phyloP scores from a whole-genome alignment of 1,284 basidiomycete species.

The Ganoderma boninense region DNA sequence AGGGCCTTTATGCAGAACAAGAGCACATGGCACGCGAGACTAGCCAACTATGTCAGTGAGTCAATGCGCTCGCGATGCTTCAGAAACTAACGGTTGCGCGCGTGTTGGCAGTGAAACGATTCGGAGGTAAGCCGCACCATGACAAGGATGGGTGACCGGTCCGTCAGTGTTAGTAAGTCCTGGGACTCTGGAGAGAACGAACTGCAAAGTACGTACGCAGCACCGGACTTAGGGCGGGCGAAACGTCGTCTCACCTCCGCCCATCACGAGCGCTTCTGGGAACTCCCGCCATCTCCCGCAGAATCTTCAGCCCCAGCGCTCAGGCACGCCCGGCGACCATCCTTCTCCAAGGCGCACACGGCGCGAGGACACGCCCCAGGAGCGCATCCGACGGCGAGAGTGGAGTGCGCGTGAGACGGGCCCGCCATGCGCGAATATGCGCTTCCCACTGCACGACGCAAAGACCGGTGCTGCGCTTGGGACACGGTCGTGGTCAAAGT shows the following conservation, averaged over 20 bases:
- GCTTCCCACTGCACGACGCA: background rate
- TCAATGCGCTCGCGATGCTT: background rate
- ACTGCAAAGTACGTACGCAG: background rate
- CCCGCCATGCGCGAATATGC: background rate
- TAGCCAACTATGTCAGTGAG: background rate
- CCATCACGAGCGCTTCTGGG: background rate
- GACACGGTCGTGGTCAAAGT: background rate
- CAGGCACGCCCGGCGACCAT: conserved; percentile 1
- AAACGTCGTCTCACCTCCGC: background rate
- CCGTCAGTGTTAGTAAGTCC: background rate
- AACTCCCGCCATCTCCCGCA: conserved; percentile 3
- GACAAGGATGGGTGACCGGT: background rate
- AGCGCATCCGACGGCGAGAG: background rate
- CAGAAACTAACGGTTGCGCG: background rate
- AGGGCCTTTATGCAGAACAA: background rate
- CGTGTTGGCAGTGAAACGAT: background rate
- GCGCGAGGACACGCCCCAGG: too few relatives aligned
- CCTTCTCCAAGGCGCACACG: background rate
- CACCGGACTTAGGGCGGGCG: background rate
- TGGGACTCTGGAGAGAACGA: too few relatives aligned
- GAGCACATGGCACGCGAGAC: background rate
- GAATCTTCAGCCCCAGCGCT: background rate
- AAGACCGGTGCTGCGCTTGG: background rate
- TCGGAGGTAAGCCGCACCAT: background rate
- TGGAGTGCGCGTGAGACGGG: background rate